Evolutionary conservation across 2,329 filamentous ascomycete species (phyloP).

Genomic region (Ceratocystis diversiconidia): DNA sequence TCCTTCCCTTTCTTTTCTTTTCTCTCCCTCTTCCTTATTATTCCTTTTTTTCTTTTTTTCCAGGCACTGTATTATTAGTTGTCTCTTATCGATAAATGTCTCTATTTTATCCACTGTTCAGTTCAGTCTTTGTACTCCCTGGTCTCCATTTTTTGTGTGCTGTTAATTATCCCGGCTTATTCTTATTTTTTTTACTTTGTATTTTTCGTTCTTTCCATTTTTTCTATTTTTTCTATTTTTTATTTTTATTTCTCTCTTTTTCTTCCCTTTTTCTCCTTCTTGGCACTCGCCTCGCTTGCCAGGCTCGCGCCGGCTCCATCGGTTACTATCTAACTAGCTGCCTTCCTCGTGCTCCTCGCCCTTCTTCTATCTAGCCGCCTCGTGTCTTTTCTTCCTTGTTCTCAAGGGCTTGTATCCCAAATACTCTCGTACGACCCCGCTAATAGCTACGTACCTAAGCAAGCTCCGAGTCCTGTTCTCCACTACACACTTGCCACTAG

Average conservation of each 20-base stretch:
- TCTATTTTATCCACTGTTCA: no score
- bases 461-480: no score
- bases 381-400: no score
- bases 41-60: background rate
- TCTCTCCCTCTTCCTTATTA: background rate
- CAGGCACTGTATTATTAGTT: no score
- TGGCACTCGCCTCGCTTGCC: background rate
- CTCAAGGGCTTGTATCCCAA: no score
- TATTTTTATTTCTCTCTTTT: background rate
- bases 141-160: no score
- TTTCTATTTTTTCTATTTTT: background rate
- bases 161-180: no score
- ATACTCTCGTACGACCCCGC: no score
- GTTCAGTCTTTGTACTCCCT: no score
- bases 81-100: no score
- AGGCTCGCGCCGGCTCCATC: background rate
- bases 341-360: background rate
- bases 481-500: background rate
- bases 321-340: background rate
- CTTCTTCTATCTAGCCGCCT: background rate
- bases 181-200: background rate
- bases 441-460: no score
- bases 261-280: background rate
- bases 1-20: background rate
- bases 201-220: background rate